A percentile compares a stretch with the other conserved stretches of the same genome.
These are phyloP conservation scores for Exophiala viscosa DNA, from an alignment of 2,329 filamentous ascomycete species.

Conservation along the genomic window DNA sequence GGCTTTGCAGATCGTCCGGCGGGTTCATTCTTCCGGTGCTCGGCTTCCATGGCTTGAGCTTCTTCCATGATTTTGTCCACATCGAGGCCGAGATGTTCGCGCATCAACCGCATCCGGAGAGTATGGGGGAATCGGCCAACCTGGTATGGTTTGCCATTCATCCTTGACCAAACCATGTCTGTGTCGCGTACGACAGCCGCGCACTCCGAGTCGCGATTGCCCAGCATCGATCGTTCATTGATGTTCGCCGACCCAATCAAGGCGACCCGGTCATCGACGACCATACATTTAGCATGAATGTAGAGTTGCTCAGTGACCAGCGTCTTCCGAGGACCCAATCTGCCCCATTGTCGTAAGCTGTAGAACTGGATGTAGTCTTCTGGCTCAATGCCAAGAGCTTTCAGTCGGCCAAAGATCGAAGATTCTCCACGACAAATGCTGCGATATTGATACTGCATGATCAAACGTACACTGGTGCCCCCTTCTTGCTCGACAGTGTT, in stretches of 20 bases:
- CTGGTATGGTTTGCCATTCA: constrained; percentile 84
- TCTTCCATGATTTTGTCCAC: constrained; percentile 86
- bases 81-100: constrained; percentile 93
- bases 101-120: constrained; percentile 87
- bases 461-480: constrained; percentile 87
- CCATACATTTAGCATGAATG: constrained; percentile 94
- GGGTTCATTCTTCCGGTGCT: constrained; percentile 44
- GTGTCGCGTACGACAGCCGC: constrained; percentile 88
- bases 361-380: constrained; percentile 97
- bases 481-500: constrained; percentile 93
- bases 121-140: constrained; percentile 92
- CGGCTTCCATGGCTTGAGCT: constrained; percentile 64
- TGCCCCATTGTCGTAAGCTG: constrained; percentile 86
- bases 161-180: constrained; percentile 85
- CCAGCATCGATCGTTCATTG: constrained; percentile 94
- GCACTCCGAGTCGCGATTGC: constrained; percentile 84
- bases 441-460: constrained; percentile 94
- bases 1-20: constrained; percentile 47
- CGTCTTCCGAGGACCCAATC: constrained; percentile 75
- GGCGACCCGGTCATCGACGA: constrained; percentile 88
- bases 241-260: constrained; percentile 98
- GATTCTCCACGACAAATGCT: constrained; percentile 91
- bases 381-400: constrained; percentile 76
- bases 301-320: constrained; percentile 95
- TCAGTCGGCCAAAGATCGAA: constrained; percentile 85